Evolutionary conservation across 352 stramenopile genomes (phyloP).

Genomic region (Phytophthora brassicae): DNA sequence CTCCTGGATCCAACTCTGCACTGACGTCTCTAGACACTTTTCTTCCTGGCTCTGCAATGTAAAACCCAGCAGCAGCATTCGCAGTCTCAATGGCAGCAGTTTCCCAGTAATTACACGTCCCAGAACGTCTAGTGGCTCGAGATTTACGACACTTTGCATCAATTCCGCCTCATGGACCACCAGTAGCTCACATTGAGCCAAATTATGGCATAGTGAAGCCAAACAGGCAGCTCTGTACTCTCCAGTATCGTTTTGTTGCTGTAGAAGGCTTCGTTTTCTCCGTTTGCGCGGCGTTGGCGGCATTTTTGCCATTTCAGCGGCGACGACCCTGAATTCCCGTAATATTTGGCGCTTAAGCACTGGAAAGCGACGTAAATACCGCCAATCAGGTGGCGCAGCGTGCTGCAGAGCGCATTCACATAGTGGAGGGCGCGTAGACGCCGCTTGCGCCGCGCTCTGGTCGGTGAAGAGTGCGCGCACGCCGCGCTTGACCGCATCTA

Average conservation of each 20-base stretch:
- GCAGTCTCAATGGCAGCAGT: slow-evolving; percentile 30
- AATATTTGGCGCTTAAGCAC: slow-evolving; percentile 58
- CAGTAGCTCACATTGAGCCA: slow-evolving; percentile 48
- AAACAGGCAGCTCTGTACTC: slow-evolving; percentile 35
- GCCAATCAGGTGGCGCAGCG: slow-evolving; percentile 27
- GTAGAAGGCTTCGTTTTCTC: slow-evolving; percentile 17
- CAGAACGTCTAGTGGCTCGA: slow-evolving; percentile 26
- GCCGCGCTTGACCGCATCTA: slow-evolving; percentile 37
- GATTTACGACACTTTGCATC: slow-evolving; percentile 11
- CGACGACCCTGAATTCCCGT: slow-evolving; percentile 26
- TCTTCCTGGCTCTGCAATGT: slow-evolving; percentile 21
- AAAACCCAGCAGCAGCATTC: slow-evolving; percentile 35
- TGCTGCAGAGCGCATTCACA: slow-evolving; percentile 40
- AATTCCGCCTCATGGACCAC: slow-evolving; percentile 22
- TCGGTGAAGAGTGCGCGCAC: slow-evolving; percentile 49
- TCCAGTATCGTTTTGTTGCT: slow-evolving; percentile 8
- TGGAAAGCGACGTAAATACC: slow-evolving; percentile 34
- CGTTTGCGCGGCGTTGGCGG: slow-evolving; percentile 32
- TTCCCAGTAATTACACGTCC: slow-evolving; percentile 18
- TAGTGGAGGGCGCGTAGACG: slow-evolving; percentile 27
- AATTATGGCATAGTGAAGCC: slow-evolving; percentile 33
- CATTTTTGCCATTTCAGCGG: slow-evolving; percentile 18
- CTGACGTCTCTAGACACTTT: slow-evolving; percentile 6
- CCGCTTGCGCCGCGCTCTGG: background rate
- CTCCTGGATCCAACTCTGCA: slow-evolving; percentile 35